Base-by-base conservation (phyloP, 208 protist species). In the Leishmania major region DNA sequence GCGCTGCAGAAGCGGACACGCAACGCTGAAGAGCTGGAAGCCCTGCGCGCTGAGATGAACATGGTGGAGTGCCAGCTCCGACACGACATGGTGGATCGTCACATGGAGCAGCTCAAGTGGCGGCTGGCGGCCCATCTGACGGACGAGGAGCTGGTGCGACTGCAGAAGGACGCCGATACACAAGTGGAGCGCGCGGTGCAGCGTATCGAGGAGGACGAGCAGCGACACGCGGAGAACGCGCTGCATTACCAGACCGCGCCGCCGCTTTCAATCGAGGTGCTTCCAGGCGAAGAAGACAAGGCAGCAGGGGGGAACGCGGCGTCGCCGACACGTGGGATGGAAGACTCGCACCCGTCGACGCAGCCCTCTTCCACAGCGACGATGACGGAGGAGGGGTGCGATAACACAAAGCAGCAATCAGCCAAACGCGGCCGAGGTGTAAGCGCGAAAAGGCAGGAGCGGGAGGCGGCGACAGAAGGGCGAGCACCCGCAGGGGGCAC, bases 91-190 rank as follows among this genome's bases (percentile, higher is more conserved):
- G 79, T 93, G 15, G 87, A 91, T 31, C 84, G 83, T 0, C 83
- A 88, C 70, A 91, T 88, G 66, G 94, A 94, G 78, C 75, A 88
- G 85, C 47, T 77, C 43, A 88, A 93, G 75, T 96, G 94, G 94
- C 77, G 81, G 15, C 37, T 90, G 2, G 82, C 88, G 28, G 82
- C 88, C 13, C 87, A 84, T 25, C 60, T 96, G 73, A 90, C 89
- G 0, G 90, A 92, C 25, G 77, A 87, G 8, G 94, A 95, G 81
- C 77, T 97, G 10, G 37, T 19, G 28, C 84, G 84, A 17, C 77
- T 95, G 25, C 91, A 97, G 83, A 76, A 62, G 0, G 89, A 81
- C 22, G 89, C 94, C 7, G 87, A 87, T 53, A 79, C 75, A 66
- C 87, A 89, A 59, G 85, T 96, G 53, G 80, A 86, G 59, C 81